Conservation (phyloP, 306 rosid species). For the Begonia fuchsioides region DNA sequence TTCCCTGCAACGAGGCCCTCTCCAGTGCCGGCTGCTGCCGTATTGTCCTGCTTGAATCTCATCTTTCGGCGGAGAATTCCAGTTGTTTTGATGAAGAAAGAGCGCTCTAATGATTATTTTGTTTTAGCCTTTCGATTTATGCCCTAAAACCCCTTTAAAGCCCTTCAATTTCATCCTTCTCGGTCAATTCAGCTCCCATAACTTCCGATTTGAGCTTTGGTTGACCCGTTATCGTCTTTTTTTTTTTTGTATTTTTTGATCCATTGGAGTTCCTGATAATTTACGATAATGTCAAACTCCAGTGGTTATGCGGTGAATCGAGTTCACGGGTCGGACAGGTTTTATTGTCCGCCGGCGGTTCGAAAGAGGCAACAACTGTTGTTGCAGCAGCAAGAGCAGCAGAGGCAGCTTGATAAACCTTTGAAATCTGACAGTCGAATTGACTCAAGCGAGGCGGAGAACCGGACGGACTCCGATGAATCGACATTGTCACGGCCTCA, state of each 20-base stretch:
- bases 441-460: conserved; percentile 19
- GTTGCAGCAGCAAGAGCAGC: conserved; percentile 4
- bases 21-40: too few species aligned
- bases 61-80: too few species aligned
- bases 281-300: conserved; percentile 8
- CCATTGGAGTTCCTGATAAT: conserved; percentile 30
- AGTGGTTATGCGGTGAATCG: conserved; percentile 9
- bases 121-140: too few species aligned
- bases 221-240: background rate
- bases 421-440: conserved; percentile 6
- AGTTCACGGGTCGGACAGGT: conserved; percentile 61
- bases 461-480: conserved; percentile 22
- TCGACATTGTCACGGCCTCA: conserved; percentile 3
- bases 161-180: conserved; percentile 3
- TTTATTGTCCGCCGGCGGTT: conserved; percentile 34
- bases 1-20: too few species aligned
- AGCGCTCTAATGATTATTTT: background rate
- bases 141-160: background rate
- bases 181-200: background rate
- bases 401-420: conserved; percentile 6
- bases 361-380: conserved; percentile 24
- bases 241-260: background rate
- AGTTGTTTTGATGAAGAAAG: too few species aligned
- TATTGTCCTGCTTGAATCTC: too few species aligned
- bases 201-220: background rate